Conservation (phyloP, 768 basidiomycete genomes). For the Coprinellus micaceus region DNA sequence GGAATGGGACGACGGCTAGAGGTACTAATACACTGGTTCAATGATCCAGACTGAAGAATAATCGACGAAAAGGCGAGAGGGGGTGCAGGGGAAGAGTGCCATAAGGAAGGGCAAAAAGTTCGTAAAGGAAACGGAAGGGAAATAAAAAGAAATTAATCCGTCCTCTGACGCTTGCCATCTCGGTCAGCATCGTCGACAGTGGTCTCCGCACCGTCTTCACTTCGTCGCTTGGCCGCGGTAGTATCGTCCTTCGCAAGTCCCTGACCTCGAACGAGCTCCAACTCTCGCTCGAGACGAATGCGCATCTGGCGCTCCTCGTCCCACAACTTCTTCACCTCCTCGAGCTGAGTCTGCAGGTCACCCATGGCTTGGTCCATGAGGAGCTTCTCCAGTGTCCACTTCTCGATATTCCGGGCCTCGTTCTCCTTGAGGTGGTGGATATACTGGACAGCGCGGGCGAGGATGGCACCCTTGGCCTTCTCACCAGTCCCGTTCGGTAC, state of each 20-base stretch:
- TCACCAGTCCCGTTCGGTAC: conserved; percentile 86
- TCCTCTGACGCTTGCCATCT: conserved; percentile 40
- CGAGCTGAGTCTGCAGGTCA: conserved; percentile 77
- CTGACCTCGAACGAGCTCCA: conserved; percentile 49
- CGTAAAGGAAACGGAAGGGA: not conserved
- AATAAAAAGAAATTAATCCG: conserved; percentile 26
- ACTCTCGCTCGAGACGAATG: conserved; percentile 60
- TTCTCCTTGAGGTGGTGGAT: conserved; percentile 90
- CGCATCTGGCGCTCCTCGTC: conserved; percentile 68
- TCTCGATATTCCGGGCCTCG: conserved; percentile 86
- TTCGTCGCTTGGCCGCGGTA: conserved; percentile 32
- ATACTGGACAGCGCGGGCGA: conserved; percentile 85
- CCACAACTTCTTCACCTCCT: conserved; percentile 78
- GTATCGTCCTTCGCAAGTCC: conserved; percentile 22
- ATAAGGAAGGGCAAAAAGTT: not conserved
- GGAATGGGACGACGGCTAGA: not conserved
- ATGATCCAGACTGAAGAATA: no score
- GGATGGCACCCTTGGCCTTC: conserved; percentile 86
- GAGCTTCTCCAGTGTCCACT: conserved; percentile 90
- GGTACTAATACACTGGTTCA: no score
- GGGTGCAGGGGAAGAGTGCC: conserved; percentile 1
- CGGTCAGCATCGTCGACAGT: conserved; percentile 24
- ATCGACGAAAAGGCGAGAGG: not conserved
- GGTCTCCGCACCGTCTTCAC: conserved; percentile 32
- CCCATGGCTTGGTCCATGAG: conserved; percentile 93